Evolutionary conservation across 495 filamentous ascomycete genomes (phyloP).

Genomic region (Tuber calosporum): DNA sequence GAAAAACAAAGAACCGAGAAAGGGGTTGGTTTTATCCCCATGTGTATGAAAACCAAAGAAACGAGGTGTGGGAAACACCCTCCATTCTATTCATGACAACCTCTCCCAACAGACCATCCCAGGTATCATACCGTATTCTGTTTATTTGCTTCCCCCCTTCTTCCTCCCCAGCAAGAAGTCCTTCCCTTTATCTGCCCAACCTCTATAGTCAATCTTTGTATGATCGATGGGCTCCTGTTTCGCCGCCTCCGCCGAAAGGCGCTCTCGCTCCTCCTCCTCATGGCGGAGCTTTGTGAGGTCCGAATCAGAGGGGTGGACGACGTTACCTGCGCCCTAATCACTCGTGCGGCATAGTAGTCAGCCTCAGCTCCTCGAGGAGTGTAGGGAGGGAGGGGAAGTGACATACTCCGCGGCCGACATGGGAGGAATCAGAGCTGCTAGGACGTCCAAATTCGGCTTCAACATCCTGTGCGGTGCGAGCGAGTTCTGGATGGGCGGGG

Average conservation of each 20-base stretch:
- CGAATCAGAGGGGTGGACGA: constrained; percentile 45
- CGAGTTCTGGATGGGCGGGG: constrained; percentile 56
- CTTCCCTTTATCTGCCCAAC: constrained; percentile 51
- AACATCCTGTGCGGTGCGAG: constrained; percentile 76
- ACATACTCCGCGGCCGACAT: constrained; percentile 45
- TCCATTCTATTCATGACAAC: not conserved
- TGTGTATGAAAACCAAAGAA: not conserved
- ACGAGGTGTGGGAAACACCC: not conserved
- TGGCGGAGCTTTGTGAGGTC: constrained; percentile 42
- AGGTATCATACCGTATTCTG: not conserved
- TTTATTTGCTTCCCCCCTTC: constrained; percentile 26
- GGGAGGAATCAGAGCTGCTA: constrained; percentile 40
- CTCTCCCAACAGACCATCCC: not conserved
- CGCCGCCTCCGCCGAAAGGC: constrained; percentile 23
- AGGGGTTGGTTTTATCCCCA: not conserved
- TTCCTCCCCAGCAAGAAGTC: constrained; percentile 50
- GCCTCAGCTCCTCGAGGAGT: constrained; percentile 43
- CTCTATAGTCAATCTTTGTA: constrained; percentile 38
- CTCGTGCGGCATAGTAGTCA: not conserved
- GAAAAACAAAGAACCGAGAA: not conserved
- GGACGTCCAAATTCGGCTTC: constrained; percentile 51
- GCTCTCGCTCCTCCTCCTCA: constrained; percentile 44
- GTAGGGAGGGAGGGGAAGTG: constrained; percentile 41
- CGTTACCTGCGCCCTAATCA: constrained; percentile 52
- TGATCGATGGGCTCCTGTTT: constrained; percentile 20